phyloP scores from a whole-genome alignment of 441 rosid species.

The Euphorbia schlechtendalii region DNA sequence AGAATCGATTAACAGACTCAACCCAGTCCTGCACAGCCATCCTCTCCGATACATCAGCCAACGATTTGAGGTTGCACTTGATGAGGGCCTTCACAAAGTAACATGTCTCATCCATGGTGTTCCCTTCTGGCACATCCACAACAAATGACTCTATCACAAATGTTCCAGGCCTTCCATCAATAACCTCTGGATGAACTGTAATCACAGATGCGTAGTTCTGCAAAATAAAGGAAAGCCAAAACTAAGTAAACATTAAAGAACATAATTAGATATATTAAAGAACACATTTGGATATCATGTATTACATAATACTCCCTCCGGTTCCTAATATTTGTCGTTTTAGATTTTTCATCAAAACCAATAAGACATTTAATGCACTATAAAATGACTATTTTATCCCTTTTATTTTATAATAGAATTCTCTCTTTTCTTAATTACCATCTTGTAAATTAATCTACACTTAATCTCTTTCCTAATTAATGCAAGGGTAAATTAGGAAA shows the following conservation, averaged over 20 bases:
- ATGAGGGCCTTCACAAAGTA: conserved; percentile 77
- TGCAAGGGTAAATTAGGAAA: too few species aligned
- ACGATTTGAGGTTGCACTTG: conserved; percentile 68
- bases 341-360: too few species aligned
- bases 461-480: too few species aligned
- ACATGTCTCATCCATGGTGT: conserved; percentile 85
- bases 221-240: conserved; percentile 20
- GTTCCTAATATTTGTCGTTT: too few species aligned
- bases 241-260: not conserved
- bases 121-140: conserved; percentile 87
- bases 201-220: conserved; percentile 84
- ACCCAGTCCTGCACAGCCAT: conserved; percentile 64
- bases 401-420: too few species aligned
- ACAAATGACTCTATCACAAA: conserved; percentile 83
- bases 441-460: too few species aligned
- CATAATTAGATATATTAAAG: not conserved
- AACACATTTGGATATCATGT: too few species aligned
- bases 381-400: too few species aligned
- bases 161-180: conserved; percentile 79
- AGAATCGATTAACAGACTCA: conserved; percentile 34
- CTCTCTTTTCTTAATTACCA: too few species aligned
- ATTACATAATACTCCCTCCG: not conserved
- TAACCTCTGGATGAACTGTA: conserved; percentile 75
- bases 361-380: too few species aligned
- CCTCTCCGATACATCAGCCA: conserved; percentile 80